Evolutionary conservation across 768 basidiomycete genomes (phyloP).

Genomic region (Collybia sordida): DNA sequence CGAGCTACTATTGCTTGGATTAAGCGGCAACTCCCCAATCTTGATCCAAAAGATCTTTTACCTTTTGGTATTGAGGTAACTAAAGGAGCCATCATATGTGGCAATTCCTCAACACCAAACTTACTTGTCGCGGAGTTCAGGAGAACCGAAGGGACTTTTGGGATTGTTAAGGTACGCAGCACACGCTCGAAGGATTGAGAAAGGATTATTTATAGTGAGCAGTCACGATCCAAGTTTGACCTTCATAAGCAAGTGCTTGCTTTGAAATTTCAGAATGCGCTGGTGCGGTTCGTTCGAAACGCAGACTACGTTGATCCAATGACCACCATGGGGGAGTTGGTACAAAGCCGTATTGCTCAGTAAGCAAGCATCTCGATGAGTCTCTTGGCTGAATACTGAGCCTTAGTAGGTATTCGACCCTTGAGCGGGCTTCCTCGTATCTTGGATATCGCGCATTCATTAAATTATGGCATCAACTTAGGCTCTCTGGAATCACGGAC

Average conservation of each 20-base stretch:
- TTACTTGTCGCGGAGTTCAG: slow-evolving; percentile 82
- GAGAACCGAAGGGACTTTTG: slow-evolving; percentile 75
- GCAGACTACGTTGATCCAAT: slow-evolving; percentile 71
- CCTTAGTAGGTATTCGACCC: slow-evolving; percentile 27
- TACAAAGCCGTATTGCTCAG: slow-evolving; percentile 57
- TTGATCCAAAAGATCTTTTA: slow-evolving; percentile 82
- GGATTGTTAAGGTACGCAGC: slow-evolving; percentile 66
- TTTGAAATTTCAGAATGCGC: slow-evolving; percentile 65
- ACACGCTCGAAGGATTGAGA: not conserved
- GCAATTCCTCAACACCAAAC: slow-evolving; percentile 83
- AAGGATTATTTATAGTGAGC: not conserved
- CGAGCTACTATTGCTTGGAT: slow-evolving; percentile 50
- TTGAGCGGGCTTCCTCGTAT: slow-evolving; percentile 29
- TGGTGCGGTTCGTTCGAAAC: slow-evolving; percentile 72
- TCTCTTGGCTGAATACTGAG: slow-evolving; percentile 1
- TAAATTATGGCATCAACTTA: slow-evolving; percentile 58
- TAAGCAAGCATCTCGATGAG: slow-evolving; percentile 29
- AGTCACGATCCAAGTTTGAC: slow-evolving; percentile 84
- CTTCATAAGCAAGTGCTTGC: slow-evolving; percentile 78
- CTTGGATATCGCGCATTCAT: slow-evolving; percentile 37
- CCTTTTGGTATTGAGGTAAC: slow-evolving; percentile 80
- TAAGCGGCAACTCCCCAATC: slow-evolving; percentile 60
- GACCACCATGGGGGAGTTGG: slow-evolving; percentile 59
- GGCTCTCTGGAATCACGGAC: slow-evolving; percentile 38
- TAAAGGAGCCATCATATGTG: slow-evolving; percentile 80